Conservation (phyloP, 1,284 basidiomycete species). For the Ustilago trichophora region DNA sequence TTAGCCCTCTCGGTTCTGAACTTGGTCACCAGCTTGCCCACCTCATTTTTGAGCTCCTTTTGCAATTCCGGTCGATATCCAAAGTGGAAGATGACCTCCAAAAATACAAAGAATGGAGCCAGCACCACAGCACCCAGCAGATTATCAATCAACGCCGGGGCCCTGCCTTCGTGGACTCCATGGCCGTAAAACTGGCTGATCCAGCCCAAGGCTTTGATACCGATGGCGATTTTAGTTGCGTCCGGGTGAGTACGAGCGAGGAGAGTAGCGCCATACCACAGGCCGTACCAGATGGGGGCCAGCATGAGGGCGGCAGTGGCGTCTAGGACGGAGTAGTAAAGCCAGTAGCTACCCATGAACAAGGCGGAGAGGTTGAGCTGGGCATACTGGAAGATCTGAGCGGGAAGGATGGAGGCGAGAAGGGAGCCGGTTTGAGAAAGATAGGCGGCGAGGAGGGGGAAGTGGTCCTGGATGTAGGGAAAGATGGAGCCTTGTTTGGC, state of each 20-base stretch:
- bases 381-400: constrained; percentile 24
- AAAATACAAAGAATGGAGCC: constrained; percentile 59
- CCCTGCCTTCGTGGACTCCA: constrained; percentile 56
- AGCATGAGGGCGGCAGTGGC: constrained; percentile 42
- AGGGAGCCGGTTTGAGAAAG: constrained; percentile 32
- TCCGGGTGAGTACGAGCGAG: constrained; percentile 31
- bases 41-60: constrained; percentile 56
- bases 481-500: constrained; percentile 44
- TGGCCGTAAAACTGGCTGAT: constrained; percentile 60
- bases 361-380: constrained; percentile 36
- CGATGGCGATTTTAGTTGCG: constrained; percentile 29
- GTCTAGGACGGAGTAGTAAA: constrained; percentile 56
- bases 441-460: constrained; percentile 27
- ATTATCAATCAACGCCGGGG: constrained; percentile 58
- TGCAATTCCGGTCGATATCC: constrained; percentile 58
- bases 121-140: constrained; percentile 56
- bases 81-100: constrained; percentile 58
- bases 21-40: constrained; percentile 39
- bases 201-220: constrained; percentile 50
- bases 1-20: constrained; percentile 38
- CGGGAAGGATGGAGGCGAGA: constrained; percentile 21
- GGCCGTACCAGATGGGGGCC: constrained; percentile 49
- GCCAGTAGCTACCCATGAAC: constrained; percentile 50
- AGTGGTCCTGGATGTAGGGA: constrained; percentile 30
- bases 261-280: constrained; percentile 30